Base-by-base conservation (phyloP, 306 rosid species). In the Vigna hirtella region DNA sequence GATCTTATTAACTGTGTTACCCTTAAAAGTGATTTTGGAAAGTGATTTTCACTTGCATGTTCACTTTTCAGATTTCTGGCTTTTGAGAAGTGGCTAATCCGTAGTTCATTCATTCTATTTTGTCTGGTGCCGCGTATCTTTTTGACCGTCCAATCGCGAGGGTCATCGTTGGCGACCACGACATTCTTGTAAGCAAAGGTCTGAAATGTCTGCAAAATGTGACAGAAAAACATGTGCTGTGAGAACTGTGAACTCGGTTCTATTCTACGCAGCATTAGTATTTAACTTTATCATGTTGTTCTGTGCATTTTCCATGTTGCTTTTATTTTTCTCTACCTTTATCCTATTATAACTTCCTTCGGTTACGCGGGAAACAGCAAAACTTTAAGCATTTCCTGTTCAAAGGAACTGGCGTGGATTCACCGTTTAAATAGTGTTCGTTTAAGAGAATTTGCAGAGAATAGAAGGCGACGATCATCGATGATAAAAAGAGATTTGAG, bases 341-440 rank as follows among this genome's bases (percentile, higher is more conserved):
- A 42, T 42, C 0, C 2, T 42, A 8, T 2, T 26, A 2, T 26
- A 24, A 24, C 4, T 5, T 58, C 65, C 6, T 4, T 22, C 7
- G 17, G 17, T 58, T 1, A 58, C n/a, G 36, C 6, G 26, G 28
- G 59, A 17, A 52, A 52, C 58, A 6, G 12, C 5, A 18, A 4
- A 51, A 51, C 57, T 51, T 50, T 13, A 13, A 48, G 1, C 14
- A 1, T 50, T 20, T 20, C 22, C 22, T 20, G 1, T 20, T 20
- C 22, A 20, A 20, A 20, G 22, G 1, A 20, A 20, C 1, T 0
- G 22, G 0, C 1, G 22, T 20, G 22, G 20, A 20, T 20, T 20
- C 22, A 20, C 0, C 1, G 1, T 20, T 20, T 20, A 0, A 20
- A 20, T 1, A 1, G 1, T 20, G 1, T 20, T 20, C 1, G 1